Conservation (phyloP, 73 alveolate genomes). For the Paramecium biaurelia region DNA sequence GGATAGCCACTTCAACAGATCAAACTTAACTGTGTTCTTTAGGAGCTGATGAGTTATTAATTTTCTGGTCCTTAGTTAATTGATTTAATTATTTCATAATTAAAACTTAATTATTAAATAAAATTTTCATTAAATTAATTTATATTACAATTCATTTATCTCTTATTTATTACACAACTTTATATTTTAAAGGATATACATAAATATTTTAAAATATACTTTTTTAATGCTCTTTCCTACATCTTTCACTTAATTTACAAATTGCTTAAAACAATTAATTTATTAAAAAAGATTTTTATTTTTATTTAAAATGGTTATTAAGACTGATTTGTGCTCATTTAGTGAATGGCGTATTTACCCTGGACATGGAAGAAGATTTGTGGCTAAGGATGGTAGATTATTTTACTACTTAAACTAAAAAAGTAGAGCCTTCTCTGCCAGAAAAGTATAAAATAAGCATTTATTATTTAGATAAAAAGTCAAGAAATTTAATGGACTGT, state of each 20-base stretch:
- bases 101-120: background rate
- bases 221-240: background rate
- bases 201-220: background rate
- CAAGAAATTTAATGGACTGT: conserved; percentile 92
- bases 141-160: background rate
- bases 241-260: background rate
- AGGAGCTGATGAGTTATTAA: conserved; percentile 43
- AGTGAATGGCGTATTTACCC: conserved; percentile 85
- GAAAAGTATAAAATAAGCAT: conserved; percentile 34
- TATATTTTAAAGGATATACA: background rate
- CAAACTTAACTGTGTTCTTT: background rate
- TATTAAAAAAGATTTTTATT: background rate
- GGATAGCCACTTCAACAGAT: background rate
- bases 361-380: conserved; percentile 84
- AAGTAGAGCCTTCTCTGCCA: conserved; percentile 77
- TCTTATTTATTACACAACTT: too few relatives aligned
- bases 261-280: background rate
- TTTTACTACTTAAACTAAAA: conserved; percentile 79
- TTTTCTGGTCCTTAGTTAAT: conserved; percentile 7
- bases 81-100: background rate
- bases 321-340: conserved; percentile 88
- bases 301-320: conserved; percentile 77
- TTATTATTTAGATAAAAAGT: conserved; percentile 65
- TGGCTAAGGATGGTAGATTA: conserved; percentile 87
- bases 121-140: background rate